A percentile compares a stretch with the other conserved stretches of the same genome.
These are phyloP conservation scores for Phialemoniopsis sp. DNA, from an alignment of 2,329 filamentous ascomycete genomes.

Conservation along the genomic window DNA sequence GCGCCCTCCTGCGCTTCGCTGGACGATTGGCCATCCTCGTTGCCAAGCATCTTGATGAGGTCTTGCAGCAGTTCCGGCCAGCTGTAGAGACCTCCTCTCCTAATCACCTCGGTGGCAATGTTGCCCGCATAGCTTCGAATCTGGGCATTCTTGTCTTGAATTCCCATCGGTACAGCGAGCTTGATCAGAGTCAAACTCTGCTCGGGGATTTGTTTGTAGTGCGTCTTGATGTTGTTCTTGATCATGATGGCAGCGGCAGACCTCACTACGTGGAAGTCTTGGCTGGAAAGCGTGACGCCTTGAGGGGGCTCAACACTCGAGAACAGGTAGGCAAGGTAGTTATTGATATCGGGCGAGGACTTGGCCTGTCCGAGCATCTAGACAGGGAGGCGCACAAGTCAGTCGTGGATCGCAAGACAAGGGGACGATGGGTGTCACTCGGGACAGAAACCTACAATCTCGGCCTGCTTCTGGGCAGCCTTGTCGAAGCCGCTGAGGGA, in stretches of 20 bases:
- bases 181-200: conserved; percentile 73
- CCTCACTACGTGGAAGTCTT: conserved; percentile 71
- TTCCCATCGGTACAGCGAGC: conserved; percentile 69
- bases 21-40: conserved; percentile 63
- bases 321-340: conserved; percentile 91
- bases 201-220: conserved; percentile 73
- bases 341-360: conserved; percentile 87
- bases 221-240: conserved; percentile 82
- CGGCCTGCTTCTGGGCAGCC: conserved; percentile 80
- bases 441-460: conserved; percentile 59
- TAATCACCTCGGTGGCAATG: conserved; percentile 89
- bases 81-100: conserved; percentile 75
- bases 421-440: conserved; percentile 3
- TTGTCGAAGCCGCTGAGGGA: conserved; percentile 83
- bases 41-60: conserved; percentile 72
- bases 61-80: conserved; percentile 91
- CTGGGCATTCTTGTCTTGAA: conserved; percentile 77
- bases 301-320: conserved; percentile 62
- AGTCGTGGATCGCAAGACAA: conserved; percentile 12
- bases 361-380: conserved; percentile 94
- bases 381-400: conserved; percentile 14
- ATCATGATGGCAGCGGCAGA: conserved; percentile 89
- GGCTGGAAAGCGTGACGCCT: conserved; percentile 52
- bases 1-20: conserved; percentile 82
- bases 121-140: conserved; percentile 89